Percentiles rank a stretch among this genome's conserved stretches.
Evolutionary conservation across 345 rosid species (phyloP).

Genomic region (Rubroshorea leprosula): DNA sequence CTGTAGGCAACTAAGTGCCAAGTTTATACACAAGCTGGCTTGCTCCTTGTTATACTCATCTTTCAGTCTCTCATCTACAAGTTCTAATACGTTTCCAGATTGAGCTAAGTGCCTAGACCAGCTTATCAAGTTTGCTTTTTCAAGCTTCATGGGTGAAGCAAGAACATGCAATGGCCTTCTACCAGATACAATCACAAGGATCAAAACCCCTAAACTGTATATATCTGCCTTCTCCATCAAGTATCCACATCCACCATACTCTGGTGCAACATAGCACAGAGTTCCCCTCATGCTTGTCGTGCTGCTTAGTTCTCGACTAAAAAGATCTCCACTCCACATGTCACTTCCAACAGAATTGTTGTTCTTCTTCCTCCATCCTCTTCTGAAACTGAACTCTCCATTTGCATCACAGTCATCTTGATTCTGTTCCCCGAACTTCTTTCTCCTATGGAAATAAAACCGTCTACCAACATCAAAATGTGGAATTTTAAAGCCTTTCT

Average conservation of each 20-base stretch:
- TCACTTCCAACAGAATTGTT: conserved; percentile 61
- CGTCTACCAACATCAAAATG: conserved; percentile 43
- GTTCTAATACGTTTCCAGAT: conserved; percentile 71
- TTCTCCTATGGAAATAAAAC: conserved; percentile 39
- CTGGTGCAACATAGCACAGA: conserved; percentile 91
- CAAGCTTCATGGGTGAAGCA: conserved; percentile 94
- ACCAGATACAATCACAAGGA: conserved; percentile 87
- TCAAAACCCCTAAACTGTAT: conserved; percentile 88
- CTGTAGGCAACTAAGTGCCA: conserved; percentile 81
- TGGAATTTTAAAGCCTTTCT: conserved; percentile 48
- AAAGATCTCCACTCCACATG: conserved; percentile 94
- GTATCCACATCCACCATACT: conserved; percentile 81
- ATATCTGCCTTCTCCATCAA: conserved; percentile 95
- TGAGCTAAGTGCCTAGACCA: conserved; percentile 97
- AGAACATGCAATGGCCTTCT: conserved; percentile 91
- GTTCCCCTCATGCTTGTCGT: conserved; percentile 99
- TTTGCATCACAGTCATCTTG: conserved; percentile 34
- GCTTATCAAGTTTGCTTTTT: conserved; percentile 87
- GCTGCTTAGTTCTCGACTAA: conserved; percentile 94
- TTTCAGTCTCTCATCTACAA: conserved; percentile 80
- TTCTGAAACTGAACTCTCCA: conserved; percentile 91
- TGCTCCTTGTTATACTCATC: conserved; percentile 68
- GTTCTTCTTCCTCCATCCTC: conserved; percentile 65
- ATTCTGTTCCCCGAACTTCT: conserved; percentile 34
- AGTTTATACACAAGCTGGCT: conserved; percentile 78